These are phyloP conservation scores for Kluyveromyces lactis DNA, from an alignment of 805 yeast genomes.

Conservation along the genomic window DNA sequence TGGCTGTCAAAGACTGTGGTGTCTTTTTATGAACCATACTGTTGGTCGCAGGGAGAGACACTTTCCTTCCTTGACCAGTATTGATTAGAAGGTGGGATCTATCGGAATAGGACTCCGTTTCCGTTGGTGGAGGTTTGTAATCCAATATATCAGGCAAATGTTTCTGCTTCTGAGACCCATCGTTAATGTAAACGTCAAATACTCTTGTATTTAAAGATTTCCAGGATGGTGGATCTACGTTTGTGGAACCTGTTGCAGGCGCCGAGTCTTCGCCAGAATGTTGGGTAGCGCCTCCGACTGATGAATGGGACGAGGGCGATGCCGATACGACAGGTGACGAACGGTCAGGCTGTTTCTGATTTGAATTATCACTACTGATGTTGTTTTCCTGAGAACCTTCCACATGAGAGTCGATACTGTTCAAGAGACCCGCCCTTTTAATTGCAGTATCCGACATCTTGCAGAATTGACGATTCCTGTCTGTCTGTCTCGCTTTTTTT, in stretches of 20 bases:
- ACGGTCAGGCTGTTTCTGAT: no score
- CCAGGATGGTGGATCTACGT: constrained; percentile 8
- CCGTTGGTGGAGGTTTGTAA: background rate
- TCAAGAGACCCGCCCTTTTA: no score
- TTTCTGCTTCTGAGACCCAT: constrained; percentile 6
- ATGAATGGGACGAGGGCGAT: no score
- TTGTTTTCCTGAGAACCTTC: no score
- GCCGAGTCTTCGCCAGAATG: no score
- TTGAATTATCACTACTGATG: no score
- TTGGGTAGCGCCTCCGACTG: no score
- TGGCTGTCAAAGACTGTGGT: background rate
- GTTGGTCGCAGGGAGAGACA: background rate
- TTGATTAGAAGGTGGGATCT: background rate
- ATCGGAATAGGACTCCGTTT: background rate
- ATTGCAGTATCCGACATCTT: no score
- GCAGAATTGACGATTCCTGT: no score
- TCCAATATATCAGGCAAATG: constrained; percentile 2
- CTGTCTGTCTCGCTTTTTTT: no score
- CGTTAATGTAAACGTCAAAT: constrained; percentile 21
- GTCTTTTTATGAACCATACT: background rate
- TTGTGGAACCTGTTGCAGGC: background rate
- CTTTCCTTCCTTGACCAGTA: constrained; percentile 4
- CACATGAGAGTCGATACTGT: no score
- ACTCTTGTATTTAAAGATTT: constrained; percentile 17
- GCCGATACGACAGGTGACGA: no score